phyloP scores from a whole-genome alignment of 2,329 filamentous ascomycete genomes.

The Coleophoma cylindrospora region DNA sequence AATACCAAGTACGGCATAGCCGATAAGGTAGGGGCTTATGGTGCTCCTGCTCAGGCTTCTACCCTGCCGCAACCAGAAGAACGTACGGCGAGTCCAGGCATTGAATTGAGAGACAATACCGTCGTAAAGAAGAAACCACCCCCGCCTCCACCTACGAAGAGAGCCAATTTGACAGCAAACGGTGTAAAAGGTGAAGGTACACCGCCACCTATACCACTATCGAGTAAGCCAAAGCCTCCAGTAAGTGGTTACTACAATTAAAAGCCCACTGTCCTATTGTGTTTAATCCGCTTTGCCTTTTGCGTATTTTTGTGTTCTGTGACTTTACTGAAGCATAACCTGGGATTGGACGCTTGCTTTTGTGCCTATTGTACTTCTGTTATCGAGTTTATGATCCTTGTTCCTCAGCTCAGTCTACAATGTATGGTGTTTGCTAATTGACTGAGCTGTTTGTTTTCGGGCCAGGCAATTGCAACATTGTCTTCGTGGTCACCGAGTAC shows the following conservation, averaged over 20 bases:
- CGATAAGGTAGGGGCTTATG: slow-evolving; percentile 21
- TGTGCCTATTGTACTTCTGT: too few relatives aligned
- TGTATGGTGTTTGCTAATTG: too few relatives aligned
- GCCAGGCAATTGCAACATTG: too few relatives aligned
- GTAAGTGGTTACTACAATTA: slow-evolving; percentile 20
- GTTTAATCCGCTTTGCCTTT: neutral
- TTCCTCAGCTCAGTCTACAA: too few relatives aligned
- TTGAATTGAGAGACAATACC: slow-evolving; percentile 11
- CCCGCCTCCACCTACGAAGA: slow-evolving; percentile 28
- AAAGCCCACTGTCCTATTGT: neutral
- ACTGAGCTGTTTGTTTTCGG: too few relatives aligned
- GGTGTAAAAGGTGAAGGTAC: slow-evolving; percentile 5
- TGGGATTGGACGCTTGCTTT: too few relatives aligned
- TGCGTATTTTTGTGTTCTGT: too few relatives aligned
- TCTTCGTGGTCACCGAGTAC: neutral
- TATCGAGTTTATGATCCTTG: too few relatives aligned
- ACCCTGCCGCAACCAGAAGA: slow-evolving; percentile 4
- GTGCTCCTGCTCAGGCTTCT: slow-evolving; percentile 3
- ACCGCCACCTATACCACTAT: slow-evolving; percentile 21
- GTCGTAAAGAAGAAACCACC: slow-evolving; percentile 26
- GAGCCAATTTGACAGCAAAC: slow-evolving; percentile 8
- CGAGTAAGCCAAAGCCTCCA: slow-evolving; percentile 27
- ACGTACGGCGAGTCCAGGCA: slow-evolving; percentile 1
- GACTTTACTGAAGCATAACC: too few relatives aligned
- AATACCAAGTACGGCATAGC: slow-evolving; percentile 27